Evolutionary conservation across 768 basidiomycete genomes (phyloP).

Genomic region (Paxillus ammoniavirescens): DNA sequence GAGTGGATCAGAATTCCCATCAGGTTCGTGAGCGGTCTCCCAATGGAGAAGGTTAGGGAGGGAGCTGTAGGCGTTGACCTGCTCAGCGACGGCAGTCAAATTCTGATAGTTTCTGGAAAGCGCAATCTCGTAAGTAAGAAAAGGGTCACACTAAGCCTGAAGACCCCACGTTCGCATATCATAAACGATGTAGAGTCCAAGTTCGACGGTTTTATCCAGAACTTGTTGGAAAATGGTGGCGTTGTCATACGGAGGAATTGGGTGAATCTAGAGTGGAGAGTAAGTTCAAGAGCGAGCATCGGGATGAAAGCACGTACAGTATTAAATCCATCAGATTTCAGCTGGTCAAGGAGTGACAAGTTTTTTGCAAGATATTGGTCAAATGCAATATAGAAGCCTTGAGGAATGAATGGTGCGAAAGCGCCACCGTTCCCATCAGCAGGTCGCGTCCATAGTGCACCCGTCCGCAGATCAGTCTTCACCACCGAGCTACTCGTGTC

Average conservation of each 20-base stretch:
- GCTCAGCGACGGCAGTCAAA: constrained; percentile 52
- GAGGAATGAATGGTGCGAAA: constrained; percentile 51
- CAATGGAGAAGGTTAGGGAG: constrained; percentile 66
- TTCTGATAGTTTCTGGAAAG: constrained; percentile 55
- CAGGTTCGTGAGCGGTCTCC: constrained; percentile 76
- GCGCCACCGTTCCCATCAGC: constrained; percentile 16
- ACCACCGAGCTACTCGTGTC: constrained; percentile 38
- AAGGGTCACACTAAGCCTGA: background rate
- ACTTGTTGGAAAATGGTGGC: constrained; percentile 35
- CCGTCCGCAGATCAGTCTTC: constrained; percentile 48
- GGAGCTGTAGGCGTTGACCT: constrained; percentile 64
- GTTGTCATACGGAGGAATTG: constrained; percentile 65
- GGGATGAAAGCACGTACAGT: constrained; percentile 14
- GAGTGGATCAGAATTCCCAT: constrained; percentile 66
- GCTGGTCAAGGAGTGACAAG: constrained; percentile 48
- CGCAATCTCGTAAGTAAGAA: background rate
- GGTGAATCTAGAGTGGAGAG: constrained; percentile 57
- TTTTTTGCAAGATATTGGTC: constrained; percentile 53
- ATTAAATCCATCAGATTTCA: constrained; percentile 54
- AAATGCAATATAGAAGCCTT: constrained; percentile 73
- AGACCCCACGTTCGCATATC: constrained; percentile 63
- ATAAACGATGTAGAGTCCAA: constrained; percentile 64
- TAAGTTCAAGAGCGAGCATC: background rate
- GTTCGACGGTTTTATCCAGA: constrained; percentile 13
- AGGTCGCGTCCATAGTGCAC: constrained; percentile 41